Percentiles rank a stretch among this genome's conserved stretches.
Conservation (phyloP, 2,329 filamentous ascomycete species). For the Stemphylium lycopersici region DNA sequence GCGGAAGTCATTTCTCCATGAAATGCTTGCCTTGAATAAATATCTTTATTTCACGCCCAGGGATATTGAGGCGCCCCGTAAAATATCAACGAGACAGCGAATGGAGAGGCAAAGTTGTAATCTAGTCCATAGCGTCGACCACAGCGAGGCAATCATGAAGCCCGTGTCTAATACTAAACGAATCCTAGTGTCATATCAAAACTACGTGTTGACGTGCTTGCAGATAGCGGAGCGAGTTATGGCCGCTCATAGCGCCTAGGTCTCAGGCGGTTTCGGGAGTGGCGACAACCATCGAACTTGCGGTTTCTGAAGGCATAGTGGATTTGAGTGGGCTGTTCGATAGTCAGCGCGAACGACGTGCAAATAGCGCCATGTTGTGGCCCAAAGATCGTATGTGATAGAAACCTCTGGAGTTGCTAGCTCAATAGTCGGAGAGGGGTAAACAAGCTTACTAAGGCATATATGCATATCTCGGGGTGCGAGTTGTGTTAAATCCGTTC, state of each 20-base stretch:
- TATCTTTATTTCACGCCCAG: background rate
- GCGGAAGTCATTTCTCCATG: background rate
- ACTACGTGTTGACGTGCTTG: background rate
- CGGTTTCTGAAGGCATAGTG: background rate
- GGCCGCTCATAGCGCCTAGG: background rate
- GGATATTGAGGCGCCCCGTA: background rate
- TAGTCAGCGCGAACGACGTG: background rate
- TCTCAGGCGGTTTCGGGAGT: background rate
- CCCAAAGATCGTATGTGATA: background rate
- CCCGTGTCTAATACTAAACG: background rate
- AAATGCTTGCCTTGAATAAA: background rate
- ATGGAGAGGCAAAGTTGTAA: background rate
- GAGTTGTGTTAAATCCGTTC: background rate
- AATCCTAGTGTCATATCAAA: background rate
- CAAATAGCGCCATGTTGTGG: background rate
- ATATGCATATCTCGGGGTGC: background rate
- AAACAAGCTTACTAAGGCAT: background rate
- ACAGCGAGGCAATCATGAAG: background rate
- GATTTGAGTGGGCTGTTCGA: background rate
- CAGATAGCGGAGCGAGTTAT: background rate
- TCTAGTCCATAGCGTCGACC: background rate
- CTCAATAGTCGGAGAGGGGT: background rate
- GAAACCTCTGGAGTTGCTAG: background rate
- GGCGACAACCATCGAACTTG: too few species aligned
- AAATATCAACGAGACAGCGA: background rate